Evolutionary conservation across 768 basidiomycete genomes (phyloP), one percentile per base, ranked within the genome.

Genomic region (Russula earlei): DNA sequence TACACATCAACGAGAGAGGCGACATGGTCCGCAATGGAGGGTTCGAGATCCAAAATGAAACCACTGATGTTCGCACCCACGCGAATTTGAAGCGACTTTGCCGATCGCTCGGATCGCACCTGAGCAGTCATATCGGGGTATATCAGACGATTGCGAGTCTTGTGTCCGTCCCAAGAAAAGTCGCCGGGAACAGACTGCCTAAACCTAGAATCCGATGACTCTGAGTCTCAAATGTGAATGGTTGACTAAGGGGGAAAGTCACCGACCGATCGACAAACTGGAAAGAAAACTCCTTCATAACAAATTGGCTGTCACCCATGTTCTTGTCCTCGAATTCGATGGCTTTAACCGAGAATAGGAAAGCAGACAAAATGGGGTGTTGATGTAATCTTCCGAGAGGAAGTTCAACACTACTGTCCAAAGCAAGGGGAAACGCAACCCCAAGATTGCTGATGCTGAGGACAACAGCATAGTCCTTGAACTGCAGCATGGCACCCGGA

Each of bases 1-100:
- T 92, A 93, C 27, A 94, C 90, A 56, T 91, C 88, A 41, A 90
- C 76, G 24, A 93, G 71, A n/a, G 87, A 83, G 66, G 85, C 89
- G 7, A 91, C 73, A 64, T 81, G 89, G 58, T 81, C 80, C 4
- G 89, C 80, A 53, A 94, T 86, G 24, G 78, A 77, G 0, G 90
- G 83, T 66, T 93, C 91, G 22, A 95, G 71, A 64, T 93, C 88
- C 54, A 94, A 73, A 46, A 88, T 75, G 66, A 94, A 92, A 12
- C 92, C 92, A 64, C 82, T 87, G 63, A 95, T 85, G 49, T 75
- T 79, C 1, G 87, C 87, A 25, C 72, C 71, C 52, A 89, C 71
- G 72, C 79, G 80, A 22, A 88, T 69, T 54, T 79, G 76, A 33
- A 80, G 77, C 17, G 75, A 74, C 4, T 73, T 66, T 2, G 69